Conservation (phyloP, 176 grass and related monocot genomes). For the Eremochloa ophiuroides region DNA sequence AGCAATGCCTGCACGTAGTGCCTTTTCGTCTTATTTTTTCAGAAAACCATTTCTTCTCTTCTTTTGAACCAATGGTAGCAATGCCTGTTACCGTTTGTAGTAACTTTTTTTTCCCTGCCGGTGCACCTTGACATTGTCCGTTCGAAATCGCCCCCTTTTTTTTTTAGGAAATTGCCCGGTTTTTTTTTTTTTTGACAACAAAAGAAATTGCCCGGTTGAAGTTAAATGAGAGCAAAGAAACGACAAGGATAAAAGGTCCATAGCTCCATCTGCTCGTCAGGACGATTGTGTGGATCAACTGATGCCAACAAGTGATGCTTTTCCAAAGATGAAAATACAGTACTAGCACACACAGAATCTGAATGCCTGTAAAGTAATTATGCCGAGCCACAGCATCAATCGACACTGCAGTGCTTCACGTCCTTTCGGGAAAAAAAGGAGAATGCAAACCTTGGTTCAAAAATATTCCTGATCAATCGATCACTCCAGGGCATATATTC, state of each 20-base stretch:
- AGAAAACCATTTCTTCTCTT: not conserved
- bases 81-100: not conserved
- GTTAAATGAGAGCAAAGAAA: not conserved
- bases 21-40: not conserved
- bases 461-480: not conserved
- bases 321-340: not conserved
- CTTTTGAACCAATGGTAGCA: not conserved
- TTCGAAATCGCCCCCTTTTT: too few species aligned
- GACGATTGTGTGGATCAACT: not conserved
- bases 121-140: not conserved
- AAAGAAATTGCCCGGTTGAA: not conserved
- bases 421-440: not conserved
- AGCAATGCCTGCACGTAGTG: too few species aligned
- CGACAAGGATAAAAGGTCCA: not conserved
- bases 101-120: not conserved
- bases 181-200: too few species aligned
- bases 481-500: not conserved
- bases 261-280: conserved; percentile 7
- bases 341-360: not conserved
- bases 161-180: not conserved
- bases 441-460: not conserved
- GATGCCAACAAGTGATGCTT: not conserved
- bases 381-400: not conserved
- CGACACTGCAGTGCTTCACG: not conserved
- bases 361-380: not conserved